phyloP scores from a whole-genome alignment of 208 protist species.

The Acanthamoeba lenticulata region DNA sequence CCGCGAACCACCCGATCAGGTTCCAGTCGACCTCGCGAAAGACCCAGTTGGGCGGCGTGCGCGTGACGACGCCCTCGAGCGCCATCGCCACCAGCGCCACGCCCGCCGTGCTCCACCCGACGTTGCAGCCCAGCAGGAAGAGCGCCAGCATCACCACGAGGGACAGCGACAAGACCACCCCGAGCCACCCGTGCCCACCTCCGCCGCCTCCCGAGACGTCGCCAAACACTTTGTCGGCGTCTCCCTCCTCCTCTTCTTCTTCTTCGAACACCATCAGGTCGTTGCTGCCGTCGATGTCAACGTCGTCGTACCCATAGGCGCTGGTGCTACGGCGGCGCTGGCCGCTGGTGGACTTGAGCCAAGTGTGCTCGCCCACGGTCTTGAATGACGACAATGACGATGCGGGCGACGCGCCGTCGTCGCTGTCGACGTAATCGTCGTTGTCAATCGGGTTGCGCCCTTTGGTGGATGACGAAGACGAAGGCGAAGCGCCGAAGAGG shows the following conservation, averaged over 20 bases:
- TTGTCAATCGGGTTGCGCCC: neutral
- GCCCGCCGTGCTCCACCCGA: conserved; percentile 28
- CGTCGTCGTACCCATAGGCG: neutral
- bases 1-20: conserved; percentile 6
- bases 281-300: neutral
- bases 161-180: neutral
- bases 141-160: neutral
- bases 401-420: neutral
- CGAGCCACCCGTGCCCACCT: neutral
- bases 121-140: neutral
- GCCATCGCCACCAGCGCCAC: conserved; percentile 4
- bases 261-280: neutral
- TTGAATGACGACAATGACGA: no score
- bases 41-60: conserved; percentile 15
- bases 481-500: no score
- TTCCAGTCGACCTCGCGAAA: conserved; percentile 28
- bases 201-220: no score
- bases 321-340: neutral
- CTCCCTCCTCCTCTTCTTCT: neutral
- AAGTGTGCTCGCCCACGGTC: neutral
- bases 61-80: neutral
- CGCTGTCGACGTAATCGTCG: conserved; percentile 37
- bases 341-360: neutral
- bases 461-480: neutral
- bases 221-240: neutral